Conservation (phyloP, 805 yeast genomes). For the Monosporozyma siamensis region DNA sequence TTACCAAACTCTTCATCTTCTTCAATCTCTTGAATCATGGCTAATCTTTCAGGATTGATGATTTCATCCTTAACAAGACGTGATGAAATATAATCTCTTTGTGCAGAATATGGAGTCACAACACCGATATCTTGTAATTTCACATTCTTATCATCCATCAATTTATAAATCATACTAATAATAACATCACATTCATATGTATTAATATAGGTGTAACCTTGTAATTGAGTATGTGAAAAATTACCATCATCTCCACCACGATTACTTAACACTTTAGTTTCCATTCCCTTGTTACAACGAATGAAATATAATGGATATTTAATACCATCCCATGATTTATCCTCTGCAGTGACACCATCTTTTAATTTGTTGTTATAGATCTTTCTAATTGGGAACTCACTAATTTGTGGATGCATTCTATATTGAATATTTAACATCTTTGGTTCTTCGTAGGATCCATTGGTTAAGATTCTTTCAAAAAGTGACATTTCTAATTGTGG, state of each 20-base stretch:
- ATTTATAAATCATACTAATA: conserved; percentile 37
- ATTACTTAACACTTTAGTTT: conserved; percentile 39
- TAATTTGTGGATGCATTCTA: conserved; percentile 57
- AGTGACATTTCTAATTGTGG: conserved; percentile 58
- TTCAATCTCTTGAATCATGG: conserved; percentile 45
- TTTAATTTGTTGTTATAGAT: conserved; percentile 42
- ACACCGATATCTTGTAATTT: conserved; percentile 46
- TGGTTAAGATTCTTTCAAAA: conserved; percentile 55
- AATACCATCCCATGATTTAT: conserved; percentile 40
- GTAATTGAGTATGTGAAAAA: conserved; percentile 18
- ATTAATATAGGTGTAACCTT: conserved; percentile 55
- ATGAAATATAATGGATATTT: conserved; percentile 56
- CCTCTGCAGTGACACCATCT: conserved; percentile 50
- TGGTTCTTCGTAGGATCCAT: conserved; percentile 51
- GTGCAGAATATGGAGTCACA: conserved; percentile 72
- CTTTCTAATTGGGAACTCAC: conserved; percentile 46
- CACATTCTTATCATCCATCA: conserved; percentile 48
- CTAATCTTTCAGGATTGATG: conserved; percentile 45
- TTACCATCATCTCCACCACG: conserved; percentile 25
- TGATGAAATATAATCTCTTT: conserved; percentile 52
- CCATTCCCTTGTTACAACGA: conserved; percentile 40
- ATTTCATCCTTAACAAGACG: conserved; percentile 40
- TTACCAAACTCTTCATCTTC: conserved; percentile 47
- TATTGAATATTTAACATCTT: conserved; percentile 64
- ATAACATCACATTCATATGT: conserved; percentile 43